phyloP scores from a whole-genome alignment of 2,329 filamentous ascomycete species.

The Stagonosporopsis rhizophila region DNA sequence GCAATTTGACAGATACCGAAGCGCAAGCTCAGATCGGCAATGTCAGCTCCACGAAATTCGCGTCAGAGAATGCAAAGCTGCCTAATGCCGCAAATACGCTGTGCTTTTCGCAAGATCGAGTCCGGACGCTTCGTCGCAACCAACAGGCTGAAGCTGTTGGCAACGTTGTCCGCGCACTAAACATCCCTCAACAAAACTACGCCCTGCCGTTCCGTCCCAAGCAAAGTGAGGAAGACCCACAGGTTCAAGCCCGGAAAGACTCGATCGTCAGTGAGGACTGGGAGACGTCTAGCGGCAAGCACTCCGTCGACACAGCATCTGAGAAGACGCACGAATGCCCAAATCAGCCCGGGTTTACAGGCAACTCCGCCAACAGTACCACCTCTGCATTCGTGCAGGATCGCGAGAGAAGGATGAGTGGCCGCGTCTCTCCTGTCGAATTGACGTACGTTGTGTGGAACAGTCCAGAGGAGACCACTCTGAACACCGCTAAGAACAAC shows the following conservation, averaged over 20 bases:
- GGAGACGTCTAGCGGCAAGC: slow-evolving; percentile 3
- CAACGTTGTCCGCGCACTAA: not conserved
- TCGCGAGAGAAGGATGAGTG: not conserved
- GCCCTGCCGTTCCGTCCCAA: slow-evolving; percentile 4
- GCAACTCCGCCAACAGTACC: not conserved
- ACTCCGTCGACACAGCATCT: not conserved
- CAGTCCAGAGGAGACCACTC: not conserved
- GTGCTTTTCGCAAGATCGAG: not conserved
- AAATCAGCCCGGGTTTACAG: not conserved
- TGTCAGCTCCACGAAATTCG: not conserved
- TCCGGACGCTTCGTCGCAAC: not conserved
- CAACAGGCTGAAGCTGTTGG: not conserved
- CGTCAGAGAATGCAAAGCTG: not conserved
- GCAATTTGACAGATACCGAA: not conserved
- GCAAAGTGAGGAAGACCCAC: not conserved
- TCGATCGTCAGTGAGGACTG: slow-evolving; percentile 2
- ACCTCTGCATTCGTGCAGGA: not conserved
- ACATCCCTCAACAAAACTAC: not conserved
- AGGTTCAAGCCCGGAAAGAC: not conserved
- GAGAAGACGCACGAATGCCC: not conserved
- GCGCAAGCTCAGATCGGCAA: not conserved
- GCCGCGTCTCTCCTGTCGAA: not conserved
- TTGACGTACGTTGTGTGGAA: slow-evolving; percentile 22
- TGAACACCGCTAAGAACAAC: slow-evolving; percentile 6
- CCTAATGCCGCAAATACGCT: not conserved